Percentiles rank a stretch among this genome's conserved stretches.
These are phyloP conservation scores for Flaveria sonorensis DNA, from an alignment of 129 eudicot species.

Conservation along the genomic window DNA sequence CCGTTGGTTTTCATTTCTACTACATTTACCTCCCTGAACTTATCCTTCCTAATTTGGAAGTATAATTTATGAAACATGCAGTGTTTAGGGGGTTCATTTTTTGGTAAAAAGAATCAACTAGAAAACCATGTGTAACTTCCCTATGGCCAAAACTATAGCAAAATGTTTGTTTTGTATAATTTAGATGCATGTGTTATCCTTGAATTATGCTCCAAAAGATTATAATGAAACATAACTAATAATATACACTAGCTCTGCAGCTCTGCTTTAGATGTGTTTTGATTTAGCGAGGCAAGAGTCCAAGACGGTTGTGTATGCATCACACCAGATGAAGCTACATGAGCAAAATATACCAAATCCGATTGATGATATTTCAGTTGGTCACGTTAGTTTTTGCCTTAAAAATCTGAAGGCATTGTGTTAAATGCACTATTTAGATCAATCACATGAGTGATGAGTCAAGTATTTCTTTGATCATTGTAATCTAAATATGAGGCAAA, in stretches of 20 bases:
- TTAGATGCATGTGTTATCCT: background rate
- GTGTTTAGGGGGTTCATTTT: no score
- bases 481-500: background rate
- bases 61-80: no score
- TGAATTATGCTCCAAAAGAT: background rate
- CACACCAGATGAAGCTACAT: background rate
- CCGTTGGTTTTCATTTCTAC: background rate
- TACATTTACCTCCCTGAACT: background rate
- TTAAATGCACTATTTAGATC: background rate
- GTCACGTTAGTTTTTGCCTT: no score
- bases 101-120: no score
- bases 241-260: background rate
- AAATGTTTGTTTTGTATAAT: background rate
- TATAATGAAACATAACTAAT: background rate
- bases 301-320: background rate
- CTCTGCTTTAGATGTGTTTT: background rate
- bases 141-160: no score
- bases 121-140: no score
- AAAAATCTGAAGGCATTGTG: no score
- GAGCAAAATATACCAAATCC: background rate
- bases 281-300: background rate
- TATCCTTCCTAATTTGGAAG: background rate
- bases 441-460: background rate
- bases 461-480: background rate
- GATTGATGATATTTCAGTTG: background rate